Base-by-base conservation (phyloP, 1,139 yeast genomes). In the Scheffersomyces insectosa region DNA sequence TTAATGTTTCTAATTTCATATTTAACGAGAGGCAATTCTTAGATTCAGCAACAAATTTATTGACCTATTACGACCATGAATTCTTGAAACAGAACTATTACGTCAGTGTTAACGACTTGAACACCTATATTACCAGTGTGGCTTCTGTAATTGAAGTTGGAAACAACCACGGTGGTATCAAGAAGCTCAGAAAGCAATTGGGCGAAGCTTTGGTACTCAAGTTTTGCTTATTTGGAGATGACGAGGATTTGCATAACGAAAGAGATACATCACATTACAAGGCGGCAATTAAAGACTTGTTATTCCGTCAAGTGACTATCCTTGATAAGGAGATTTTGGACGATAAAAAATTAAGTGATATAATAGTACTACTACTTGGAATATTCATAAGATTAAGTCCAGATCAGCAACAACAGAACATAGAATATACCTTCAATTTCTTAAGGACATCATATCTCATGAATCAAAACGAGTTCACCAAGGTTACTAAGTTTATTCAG, bases 291-390 rank as follows among this genome's bases (percentile, higher is more conserved):
- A 73, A 65, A 42, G 56, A 54, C 37, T 41, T 75, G 41, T 64
- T 79, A 31, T 78, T 77, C 46, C 65, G 77, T 32, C 83, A 79
- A 49, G 64, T 70, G 14, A 57, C 68, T 1, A 55, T 77, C 10
- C 66, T 79, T 43, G 60, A 63, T 11, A 56, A 52, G 5, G 71
- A 65, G 2, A 58, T 66, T 1, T 50, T 76, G 25, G 58, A 60
- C 31, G 59, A 59, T 42, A 63, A 62, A 30, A 64, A 62, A 30
- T 47, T 73, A 10, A 60, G 69, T 1, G 61, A 63, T 30, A 45
- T 75, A 4, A 50, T 76, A 5, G 58, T 59, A 6, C 46, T 71
- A 3, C 37, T 72, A 1, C 43, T 72, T 38, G 77, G 75, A 0
- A 46, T 46, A 11, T 62, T 62, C 29, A 56, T 70, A 38, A 59